Percentiles rank a stretch among this genome's conserved stretches.
These are phyloP conservation scores for Sarocladiaceae sp. DNA, from an alignment of 2,329 filamentous ascomycete genomes.

Conservation along the genomic window DNA sequence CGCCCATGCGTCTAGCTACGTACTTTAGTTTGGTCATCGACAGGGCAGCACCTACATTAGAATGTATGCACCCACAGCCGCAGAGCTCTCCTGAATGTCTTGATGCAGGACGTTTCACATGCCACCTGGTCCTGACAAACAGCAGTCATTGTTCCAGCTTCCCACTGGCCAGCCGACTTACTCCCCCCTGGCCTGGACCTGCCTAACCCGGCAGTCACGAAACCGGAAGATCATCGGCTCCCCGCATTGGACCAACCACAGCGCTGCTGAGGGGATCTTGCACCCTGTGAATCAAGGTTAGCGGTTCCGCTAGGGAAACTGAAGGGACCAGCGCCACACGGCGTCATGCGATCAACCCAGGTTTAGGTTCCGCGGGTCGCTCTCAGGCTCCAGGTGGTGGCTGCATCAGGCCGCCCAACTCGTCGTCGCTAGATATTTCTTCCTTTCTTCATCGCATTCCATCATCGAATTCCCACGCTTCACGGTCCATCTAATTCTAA, in stretches of 20 bases:
- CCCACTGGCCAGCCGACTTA: background rate
- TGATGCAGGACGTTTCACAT: no score
- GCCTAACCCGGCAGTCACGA: conserved; percentile 6
- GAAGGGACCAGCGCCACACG: conserved; percentile 4
- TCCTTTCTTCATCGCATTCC: background rate
- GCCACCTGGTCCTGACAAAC: no score
- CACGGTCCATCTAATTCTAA: no score
- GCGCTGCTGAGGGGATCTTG: background rate
- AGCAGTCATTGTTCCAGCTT: background rate
- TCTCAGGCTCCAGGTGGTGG: background rate
- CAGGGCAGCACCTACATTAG: no score
- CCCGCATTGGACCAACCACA: conserved; percentile 1
- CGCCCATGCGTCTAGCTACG: no score
- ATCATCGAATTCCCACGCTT: background rate
- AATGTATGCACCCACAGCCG: no score
- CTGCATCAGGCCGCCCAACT: background rate
- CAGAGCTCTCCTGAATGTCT: no score
- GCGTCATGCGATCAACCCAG: background rate
- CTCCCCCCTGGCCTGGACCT: background rate
- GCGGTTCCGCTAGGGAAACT: background rate
- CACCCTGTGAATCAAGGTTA: background rate
- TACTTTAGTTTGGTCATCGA: no score
- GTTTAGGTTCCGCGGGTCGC: background rate
- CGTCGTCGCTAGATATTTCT: no score
- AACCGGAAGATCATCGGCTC: conserved; percentile 1